Percentiles rank a stretch among this genome's conserved stretches.
Evolutionary conservation across 768 basidiomycete genomes (phyloP).

Genomic region (Epithele typhae): DNA sequence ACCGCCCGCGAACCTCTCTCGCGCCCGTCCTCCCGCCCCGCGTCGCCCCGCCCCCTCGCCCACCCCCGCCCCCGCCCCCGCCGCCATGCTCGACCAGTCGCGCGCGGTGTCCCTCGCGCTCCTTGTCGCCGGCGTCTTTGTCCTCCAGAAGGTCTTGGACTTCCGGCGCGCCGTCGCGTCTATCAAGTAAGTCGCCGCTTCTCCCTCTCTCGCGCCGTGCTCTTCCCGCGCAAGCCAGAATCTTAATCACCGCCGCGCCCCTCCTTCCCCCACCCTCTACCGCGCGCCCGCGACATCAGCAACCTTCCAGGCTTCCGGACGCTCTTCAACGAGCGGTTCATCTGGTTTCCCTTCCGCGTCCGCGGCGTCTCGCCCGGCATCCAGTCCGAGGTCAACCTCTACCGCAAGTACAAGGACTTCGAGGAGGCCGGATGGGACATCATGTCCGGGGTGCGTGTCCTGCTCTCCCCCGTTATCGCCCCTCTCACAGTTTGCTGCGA

Average conservation of each 20-base stretch:
- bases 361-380: constrained; percentile 16
- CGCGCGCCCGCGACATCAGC: not conserved
- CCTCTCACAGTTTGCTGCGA: too few relatives aligned
- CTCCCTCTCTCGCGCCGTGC: not conserved
- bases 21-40: too few relatives aligned
- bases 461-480: not conserved
- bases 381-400: constrained; percentile 12
- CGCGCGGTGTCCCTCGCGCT: constrained; percentile 6
- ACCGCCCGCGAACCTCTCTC: too few relatives aligned
- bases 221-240: not conserved
- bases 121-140: constrained; percentile 10
- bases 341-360: constrained; percentile 18
- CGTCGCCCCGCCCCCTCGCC: too few relatives aligned
- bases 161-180: constrained; percentile 14
- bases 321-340: constrained; percentile 13
- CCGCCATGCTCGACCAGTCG: not conserved
- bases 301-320: constrained; percentile 17
- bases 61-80: not conserved
- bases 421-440: constrained; percentile 20
- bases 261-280: not conserved
- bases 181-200: constrained; percentile 15
- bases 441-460: constrained; percentile 18
- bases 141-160: constrained; percentile 12
- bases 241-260: not conserved
- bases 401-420: constrained; percentile 21